phyloP scores from a whole-genome alignment of 1,284 basidiomycete species.

The Leucoagaricus sp. region DNA sequence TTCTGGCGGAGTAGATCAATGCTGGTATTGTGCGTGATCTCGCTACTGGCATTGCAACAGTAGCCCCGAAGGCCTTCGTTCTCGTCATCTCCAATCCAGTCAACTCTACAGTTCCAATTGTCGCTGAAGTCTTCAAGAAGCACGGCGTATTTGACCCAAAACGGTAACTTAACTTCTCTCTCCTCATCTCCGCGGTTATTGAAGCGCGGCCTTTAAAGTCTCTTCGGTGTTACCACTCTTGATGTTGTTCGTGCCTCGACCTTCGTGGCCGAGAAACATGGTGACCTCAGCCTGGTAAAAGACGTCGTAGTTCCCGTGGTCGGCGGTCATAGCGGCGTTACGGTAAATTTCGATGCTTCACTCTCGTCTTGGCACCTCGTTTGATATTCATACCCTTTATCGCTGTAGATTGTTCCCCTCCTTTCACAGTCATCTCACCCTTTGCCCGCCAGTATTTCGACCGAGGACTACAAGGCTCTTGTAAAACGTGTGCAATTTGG shows the following conservation, averaged over 20 bases:
- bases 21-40: slow-evolving; percentile 96
- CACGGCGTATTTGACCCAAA: slow-evolving; percentile 90
- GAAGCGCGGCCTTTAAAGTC: slow-evolving; percentile 40
- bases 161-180: slow-evolving; percentile 48
- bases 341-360: slow-evolving; percentile 45
- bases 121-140: slow-evolving; percentile 94
- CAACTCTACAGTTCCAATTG: slow-evolving; percentile 97
- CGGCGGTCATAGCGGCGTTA: slow-evolving; percentile 96
- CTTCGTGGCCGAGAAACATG: slow-evolving; percentile 85
- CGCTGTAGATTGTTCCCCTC: slow-evolving; percentile 85
- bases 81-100: slow-evolving; percentile 97
- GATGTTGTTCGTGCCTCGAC: slow-evolving; percentile 97
- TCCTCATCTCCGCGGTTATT: background rate
- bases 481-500: slow-evolving; percentile 95
- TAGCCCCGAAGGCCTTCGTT: slow-evolving; percentile 89
- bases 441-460: slow-evolving; percentile 55
- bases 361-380: background rate
- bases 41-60: slow-evolving; percentile 84
- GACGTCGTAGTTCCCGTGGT: slow-evolving; percentile 88
- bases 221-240: slow-evolving; percentile 98
- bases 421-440: slow-evolving; percentile 88
- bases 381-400: background rate
- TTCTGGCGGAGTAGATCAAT: slow-evolving; percentile 79
- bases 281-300: slow-evolving; percentile 61
- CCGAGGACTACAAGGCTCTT: slow-evolving; percentile 59